Evolutionary conservation across 2,329 filamentous ascomycete species (phyloP).

Genomic region (Hymenoscyphus fructigenus): DNA sequence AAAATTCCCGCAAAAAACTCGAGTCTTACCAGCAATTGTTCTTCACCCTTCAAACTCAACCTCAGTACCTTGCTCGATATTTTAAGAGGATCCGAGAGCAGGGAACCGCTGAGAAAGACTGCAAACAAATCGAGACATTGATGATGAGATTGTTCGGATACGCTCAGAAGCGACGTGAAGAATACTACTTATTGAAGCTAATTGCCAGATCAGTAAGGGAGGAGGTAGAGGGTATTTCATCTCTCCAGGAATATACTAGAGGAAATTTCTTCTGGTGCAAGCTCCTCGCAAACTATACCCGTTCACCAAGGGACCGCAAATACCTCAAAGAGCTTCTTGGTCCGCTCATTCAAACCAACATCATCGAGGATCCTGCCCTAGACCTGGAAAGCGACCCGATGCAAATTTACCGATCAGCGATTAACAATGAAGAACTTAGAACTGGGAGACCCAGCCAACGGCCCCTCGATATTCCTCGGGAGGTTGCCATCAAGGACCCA

Average conservation of each 20-base stretch:
- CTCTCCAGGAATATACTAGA: constrained; percentile 80
- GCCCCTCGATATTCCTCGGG: constrained; percentile 80
- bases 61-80: constrained; percentile 86
- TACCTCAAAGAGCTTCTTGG: constrained; percentile 86
- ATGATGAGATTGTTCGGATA: constrained; percentile 98
- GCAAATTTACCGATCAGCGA: constrained; percentile 92
- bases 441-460: constrained; percentile 82
- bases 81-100: constrained; percentile 83
- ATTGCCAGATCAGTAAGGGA: constrained; percentile 80
- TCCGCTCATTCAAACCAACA: constrained; percentile 82
- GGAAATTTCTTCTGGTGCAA: constrained; percentile 94
- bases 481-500: constrained; percentile 91
- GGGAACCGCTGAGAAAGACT: constrained; percentile 85
- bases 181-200: constrained; percentile 93
- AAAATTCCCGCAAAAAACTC: constrained; percentile 90
- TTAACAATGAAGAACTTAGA: constrained; percentile 95
- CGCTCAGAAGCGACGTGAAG: constrained; percentile 92
- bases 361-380: constrained; percentile 85
- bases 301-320: constrained; percentile 88
- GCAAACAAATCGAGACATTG: constrained; percentile 86
- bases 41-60: constrained; percentile 94
- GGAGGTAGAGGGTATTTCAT: constrained; percentile 72
- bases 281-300: constrained; percentile 81
- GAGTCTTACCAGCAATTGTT: constrained; percentile 97
- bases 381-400: constrained; percentile 96